A percentile compares a stretch with the other conserved stretches of the same genome.
Conservation (phyloP, 176 grass and related monocot genomes). For the Lolium perenne region DNA sequence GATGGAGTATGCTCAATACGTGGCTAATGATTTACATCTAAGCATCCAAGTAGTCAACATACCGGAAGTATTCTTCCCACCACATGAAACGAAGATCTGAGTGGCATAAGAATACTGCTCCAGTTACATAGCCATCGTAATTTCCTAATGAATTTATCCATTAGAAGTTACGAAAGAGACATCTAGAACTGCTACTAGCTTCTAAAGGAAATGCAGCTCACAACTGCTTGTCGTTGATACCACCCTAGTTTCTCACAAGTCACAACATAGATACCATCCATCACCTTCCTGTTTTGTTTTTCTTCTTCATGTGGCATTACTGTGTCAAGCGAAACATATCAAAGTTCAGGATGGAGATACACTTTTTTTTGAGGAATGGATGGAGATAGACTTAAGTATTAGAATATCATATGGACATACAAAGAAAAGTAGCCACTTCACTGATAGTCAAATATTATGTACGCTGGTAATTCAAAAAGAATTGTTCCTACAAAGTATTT, state of each 20-base stretch:
- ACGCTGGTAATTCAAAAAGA: no score
- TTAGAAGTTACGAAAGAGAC: not conserved
- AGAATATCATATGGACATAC: not conserved
- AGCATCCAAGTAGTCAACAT: no score
- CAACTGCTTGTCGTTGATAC: conserved; percentile 46
- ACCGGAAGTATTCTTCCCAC: not conserved
- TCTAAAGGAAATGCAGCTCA: conserved; percentile 16
- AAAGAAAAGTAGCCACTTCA: not conserved
- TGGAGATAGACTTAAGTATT: not conserved
- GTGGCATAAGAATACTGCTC: not conserved
- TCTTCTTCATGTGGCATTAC: conserved; percentile 68
- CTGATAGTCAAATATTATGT: not conserved
- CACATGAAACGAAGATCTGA: not conserved
- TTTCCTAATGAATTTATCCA: not conserved
- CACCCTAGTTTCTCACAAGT: conserved; percentile 48
- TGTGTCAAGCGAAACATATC: conserved; percentile 2
- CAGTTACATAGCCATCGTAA: not conserved
- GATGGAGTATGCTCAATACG: no score
- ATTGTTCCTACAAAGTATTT: no score
- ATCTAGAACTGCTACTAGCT: conserved; percentile 1
- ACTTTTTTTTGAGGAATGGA: no score
- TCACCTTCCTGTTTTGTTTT: conserved; percentile 64
- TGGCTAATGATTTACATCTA: no score
- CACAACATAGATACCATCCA: conserved; percentile 65
- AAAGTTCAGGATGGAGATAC: not conserved